A percentile compares a stretch with the other conserved stretches of the same genome.
Evolutionary conservation across 129 eudicot genomes (phyloP).

Genomic region (Centella asiatica): DNA sequence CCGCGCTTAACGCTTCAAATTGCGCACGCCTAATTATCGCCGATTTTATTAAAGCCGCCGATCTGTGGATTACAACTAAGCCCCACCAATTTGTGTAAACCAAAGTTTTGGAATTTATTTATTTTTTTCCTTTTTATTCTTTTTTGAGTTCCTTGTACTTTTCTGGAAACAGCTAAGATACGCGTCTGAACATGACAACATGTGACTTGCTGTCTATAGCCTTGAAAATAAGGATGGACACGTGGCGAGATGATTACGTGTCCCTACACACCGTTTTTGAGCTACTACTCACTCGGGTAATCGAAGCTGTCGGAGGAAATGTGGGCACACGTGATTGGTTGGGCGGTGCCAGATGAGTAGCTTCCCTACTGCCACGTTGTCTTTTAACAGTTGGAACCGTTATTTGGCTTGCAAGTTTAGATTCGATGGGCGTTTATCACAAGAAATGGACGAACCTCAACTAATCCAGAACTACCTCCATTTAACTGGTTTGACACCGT

Average conservation of each 20-base stretch:
- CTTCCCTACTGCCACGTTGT: conserved; percentile 16
- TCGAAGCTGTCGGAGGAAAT: conserved; percentile 8
- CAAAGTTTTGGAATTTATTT: no score
- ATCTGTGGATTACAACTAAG: conserved; percentile 26
- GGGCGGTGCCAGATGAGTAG: conserved; percentile 30
- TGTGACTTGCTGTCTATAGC: conserved; percentile 25
- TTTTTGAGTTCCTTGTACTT: no score
- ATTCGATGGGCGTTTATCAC: background rate
- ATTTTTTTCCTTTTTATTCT: no score
- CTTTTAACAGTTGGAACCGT: conserved; percentile 18
- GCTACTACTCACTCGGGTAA: no score
- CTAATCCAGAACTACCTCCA: background rate
- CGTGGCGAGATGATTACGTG: conserved; percentile 46
- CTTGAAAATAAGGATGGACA: conserved; percentile 9
- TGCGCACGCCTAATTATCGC: conserved; percentile 6
- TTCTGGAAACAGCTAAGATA: conserved; percentile 38
- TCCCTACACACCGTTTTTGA: conserved; percentile 5
- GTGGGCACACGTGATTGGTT: conserved; percentile 24
- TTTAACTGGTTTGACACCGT: no score
- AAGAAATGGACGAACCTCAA: background rate
- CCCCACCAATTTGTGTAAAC: conserved; percentile 13
- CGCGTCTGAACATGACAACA: conserved; percentile 22
- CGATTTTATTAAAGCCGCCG: background rate
- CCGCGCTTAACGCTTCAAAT: conserved; percentile 36
- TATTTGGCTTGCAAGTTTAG: conserved; percentile 47